Percentiles rank a stretch among this genome's conserved stretches.
Evolutionary conservation across 306 rosid species (phyloP).

Genomic region (Ochetophila trinervis): DNA sequence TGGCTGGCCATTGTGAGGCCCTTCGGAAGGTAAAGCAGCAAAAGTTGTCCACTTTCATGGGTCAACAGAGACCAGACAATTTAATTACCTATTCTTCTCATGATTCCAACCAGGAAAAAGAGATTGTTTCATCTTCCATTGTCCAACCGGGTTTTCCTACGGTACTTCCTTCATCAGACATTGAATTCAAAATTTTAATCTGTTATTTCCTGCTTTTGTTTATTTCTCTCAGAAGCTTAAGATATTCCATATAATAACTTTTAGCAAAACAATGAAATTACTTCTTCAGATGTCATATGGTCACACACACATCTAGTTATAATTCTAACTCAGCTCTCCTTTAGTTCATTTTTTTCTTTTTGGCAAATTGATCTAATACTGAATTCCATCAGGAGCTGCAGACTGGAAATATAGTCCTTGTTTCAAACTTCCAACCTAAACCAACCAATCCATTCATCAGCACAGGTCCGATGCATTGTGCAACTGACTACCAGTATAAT

Average conservation of each 20-base stretch:
- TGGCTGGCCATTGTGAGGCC: slow-evolving; percentile 81
- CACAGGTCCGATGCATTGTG: slow-evolving; percentile 47
- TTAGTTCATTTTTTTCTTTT: background rate
- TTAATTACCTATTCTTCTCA: slow-evolving; percentile 32
- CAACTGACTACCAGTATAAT: slow-evolving; percentile 55
- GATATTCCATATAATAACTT: no score
- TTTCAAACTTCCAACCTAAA: slow-evolving; percentile 30
- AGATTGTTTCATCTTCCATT: slow-evolving; percentile 24
- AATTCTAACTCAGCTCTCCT: background rate
- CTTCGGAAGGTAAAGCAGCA: slow-evolving; percentile 68
- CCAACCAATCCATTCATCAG: slow-evolving; percentile 35
- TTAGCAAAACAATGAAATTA: background rate
- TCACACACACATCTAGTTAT: background rate
- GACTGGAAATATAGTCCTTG: slow-evolving; percentile 64
- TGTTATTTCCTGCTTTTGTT: background rate
- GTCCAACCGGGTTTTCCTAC: slow-evolving; percentile 26
- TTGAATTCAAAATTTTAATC: background rate
- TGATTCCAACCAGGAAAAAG: slow-evolving; percentile 31
- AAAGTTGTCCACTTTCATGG: slow-evolving; percentile 58
- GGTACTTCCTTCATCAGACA: slow-evolving; percentile 38
- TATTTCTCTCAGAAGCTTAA: background rate
- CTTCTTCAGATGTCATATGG: background rate
- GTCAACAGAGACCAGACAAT: slow-evolving; percentile 33
- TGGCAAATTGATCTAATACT: slow-evolving; percentile 6
- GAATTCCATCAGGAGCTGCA: slow-evolving; percentile 31